Evolutionary conservation across 352 stramenopile species (phyloP).

Genomic region (Phytophthora lateralis): DNA sequence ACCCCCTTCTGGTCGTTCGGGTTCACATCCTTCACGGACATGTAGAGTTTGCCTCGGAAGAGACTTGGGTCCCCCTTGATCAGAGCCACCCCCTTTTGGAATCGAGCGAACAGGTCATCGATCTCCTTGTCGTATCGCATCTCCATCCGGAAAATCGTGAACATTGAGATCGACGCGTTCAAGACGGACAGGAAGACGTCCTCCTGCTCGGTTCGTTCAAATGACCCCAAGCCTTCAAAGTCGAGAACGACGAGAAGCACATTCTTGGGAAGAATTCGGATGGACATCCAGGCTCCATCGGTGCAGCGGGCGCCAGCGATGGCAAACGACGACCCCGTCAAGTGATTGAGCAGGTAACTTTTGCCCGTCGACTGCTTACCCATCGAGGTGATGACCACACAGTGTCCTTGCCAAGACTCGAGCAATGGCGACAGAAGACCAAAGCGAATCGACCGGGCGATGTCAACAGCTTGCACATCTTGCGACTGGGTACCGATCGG

Average conservation of each 20-base stretch:
- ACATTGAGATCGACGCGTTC: slow-evolving; percentile 64
- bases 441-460: slow-evolving; percentile 57
- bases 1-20: slow-evolving; percentile 64
- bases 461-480: slow-evolving; percentile 43
- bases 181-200: slow-evolving; percentile 71
- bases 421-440: slow-evolving; percentile 43
- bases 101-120: slow-evolving; percentile 64
- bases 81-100: slow-evolving; percentile 69
- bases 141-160: slow-evolving; percentile 73
- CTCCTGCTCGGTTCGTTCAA: slow-evolving; percentile 70
- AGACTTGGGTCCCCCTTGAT: slow-evolving; percentile 65
- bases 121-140: slow-evolving; percentile 85
- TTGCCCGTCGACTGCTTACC: slow-evolving; percentile 83
- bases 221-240: slow-evolving; percentile 77
- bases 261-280: slow-evolving; percentile 35
- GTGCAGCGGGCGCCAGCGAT: slow-evolving; percentile 54
- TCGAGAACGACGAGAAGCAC: slow-evolving; percentile 76
- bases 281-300: slow-evolving; percentile 51
- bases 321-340: slow-evolving; percentile 75
- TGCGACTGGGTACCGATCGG: slow-evolving; percentile 22
- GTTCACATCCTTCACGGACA: slow-evolving; percentile 85
- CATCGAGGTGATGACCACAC: slow-evolving; percentile 51
- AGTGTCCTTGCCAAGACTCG: slow-evolving; percentile 43
- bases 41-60: slow-evolving; percentile 72
- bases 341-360: slow-evolving; percentile 81